These are phyloP conservation scores for Cercospora sp. DNA, from an alignment of 2,329 filamentous ascomycete genomes.

Conservation along the genomic window DNA sequence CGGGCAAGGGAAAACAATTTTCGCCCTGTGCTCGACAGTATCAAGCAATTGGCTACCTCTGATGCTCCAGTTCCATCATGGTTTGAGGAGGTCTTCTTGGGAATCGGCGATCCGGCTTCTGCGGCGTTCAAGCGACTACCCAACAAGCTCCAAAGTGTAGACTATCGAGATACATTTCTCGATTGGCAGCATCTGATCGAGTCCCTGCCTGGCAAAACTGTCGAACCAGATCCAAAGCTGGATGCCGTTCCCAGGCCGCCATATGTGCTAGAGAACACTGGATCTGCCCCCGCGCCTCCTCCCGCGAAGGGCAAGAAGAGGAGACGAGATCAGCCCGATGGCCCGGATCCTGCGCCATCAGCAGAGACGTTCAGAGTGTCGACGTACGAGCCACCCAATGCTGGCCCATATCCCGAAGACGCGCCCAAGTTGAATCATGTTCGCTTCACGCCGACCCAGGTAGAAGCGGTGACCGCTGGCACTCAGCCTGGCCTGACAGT, in stretches of 20 bases:
- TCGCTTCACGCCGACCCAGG: slow-evolving; percentile 86
- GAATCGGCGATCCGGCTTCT: slow-evolving; percentile 87
- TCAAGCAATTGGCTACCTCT: slow-evolving; percentile 79
- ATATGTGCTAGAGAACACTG: slow-evolving; percentile 70
- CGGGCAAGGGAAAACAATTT: slow-evolving; percentile 95
- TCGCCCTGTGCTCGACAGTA: slow-evolving; percentile 87
- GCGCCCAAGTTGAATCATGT: slow-evolving; percentile 77
- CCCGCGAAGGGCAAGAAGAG: slow-evolving; percentile 74
- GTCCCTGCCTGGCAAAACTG: slow-evolving; percentile 80
- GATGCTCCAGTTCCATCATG: slow-evolving; percentile 84
- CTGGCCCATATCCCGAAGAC: slow-evolving; percentile 85
- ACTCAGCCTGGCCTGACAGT: slow-evolving; percentile 92
- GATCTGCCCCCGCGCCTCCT: slow-evolving; percentile 49
- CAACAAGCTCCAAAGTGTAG: slow-evolving; percentile 74
- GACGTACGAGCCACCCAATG: slow-evolving; percentile 85
- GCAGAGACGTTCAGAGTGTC: slow-evolving; percentile 75
- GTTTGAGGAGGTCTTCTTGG: slow-evolving; percentile 97
- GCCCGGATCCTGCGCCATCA: slow-evolving; percentile 58
- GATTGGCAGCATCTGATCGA: slow-evolving; percentile 93
- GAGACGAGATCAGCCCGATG: slow-evolving; percentile 72
- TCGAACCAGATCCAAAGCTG: slow-evolving; percentile 74
- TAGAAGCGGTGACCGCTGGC: slow-evolving; percentile 90
- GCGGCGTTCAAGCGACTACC: slow-evolving; percentile 82
- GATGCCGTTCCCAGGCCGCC: slow-evolving; percentile 79
- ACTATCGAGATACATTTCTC: slow-evolving; percentile 92